A percentile compares a stretch with the other conserved stretches of the same genome.
These are phyloP conservation scores for Zygnema circumcarinatum DNA, from an alignment of 139 green algal genomes.

Conservation along the genomic window DNA sequence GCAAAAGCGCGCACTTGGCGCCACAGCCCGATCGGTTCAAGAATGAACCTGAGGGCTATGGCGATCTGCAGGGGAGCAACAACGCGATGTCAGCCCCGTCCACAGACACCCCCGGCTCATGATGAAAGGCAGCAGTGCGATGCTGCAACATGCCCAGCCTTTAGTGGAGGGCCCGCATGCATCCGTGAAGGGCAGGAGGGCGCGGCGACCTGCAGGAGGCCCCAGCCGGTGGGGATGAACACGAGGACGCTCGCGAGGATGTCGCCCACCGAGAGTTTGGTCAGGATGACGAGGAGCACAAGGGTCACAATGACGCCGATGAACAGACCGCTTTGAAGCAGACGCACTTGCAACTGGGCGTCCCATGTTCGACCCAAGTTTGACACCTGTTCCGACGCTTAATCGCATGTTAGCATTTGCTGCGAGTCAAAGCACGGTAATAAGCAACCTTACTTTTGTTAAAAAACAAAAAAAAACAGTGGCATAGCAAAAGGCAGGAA, in stretches of 20 bases:
- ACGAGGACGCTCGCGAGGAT: slow-evolving; percentile 17
- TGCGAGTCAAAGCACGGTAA: no score
- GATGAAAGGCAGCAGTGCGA: no score
- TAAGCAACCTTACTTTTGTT: no score
- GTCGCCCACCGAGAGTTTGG: slow-evolving; percentile 28
- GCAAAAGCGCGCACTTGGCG: slow-evolving; percentile 25
- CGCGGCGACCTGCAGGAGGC: slow-evolving; percentile 25
- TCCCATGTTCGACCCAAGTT: slow-evolving; percentile 15
- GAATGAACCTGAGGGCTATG: slow-evolving; percentile 34
- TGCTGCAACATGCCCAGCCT: no score
- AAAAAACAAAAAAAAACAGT: neutral
- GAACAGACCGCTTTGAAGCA: slow-evolving; percentile 9
- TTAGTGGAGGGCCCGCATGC: no score
- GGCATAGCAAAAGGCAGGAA: neutral
- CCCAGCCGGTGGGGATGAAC: slow-evolving; percentile 49
- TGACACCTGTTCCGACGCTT: slow-evolving; percentile 13
- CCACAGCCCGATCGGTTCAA: slow-evolving; percentile 39
- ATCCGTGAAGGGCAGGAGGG: no score
- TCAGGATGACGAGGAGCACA: slow-evolving; percentile 4
- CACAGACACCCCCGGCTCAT: no score
- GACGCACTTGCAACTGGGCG: slow-evolving; percentile 32
- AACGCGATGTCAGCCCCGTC: no score
- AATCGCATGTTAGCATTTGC: no score
- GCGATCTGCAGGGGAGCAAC: slow-evolving; percentile 43
- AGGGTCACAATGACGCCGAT: neutral